Evolutionary conservation across 805 yeast genomes (phyloP), one percentile per base, ranked within the genome.

Genomic region (Cyberlindnera mrakii): DNA sequence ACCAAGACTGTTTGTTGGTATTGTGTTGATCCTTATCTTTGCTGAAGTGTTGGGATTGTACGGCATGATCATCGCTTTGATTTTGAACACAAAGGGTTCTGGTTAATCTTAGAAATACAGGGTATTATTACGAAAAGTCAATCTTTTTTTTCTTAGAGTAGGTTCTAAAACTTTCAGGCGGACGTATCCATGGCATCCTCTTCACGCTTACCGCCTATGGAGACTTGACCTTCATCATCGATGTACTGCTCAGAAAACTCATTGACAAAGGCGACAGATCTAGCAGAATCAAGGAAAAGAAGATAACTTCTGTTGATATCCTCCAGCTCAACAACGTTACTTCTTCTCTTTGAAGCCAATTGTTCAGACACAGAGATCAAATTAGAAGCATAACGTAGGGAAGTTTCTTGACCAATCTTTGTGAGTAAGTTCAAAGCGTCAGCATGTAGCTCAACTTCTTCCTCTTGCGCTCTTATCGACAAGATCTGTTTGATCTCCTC

Each of bases 31-130:
- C 57, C 77, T 87, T 57, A 87, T 87, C 77, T 87, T 87, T 58
- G 90, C 95, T 42, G 96, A 87, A 69, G 96, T 87, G 40, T 74
- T 87, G 66, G 96, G 93, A 3, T 70, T 85, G 50, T 85, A 90
- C 62, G 98, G 98, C 42, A 87, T 90, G 93, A 90, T 90, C 63
- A 84, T 90, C 53, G 96, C 96, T 25, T 78, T 90, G 66, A 87
- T 90, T 47, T 76, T 90, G 62, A 90, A 90, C 66, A 89, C 97
- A 37, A 85, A 85, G 69, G 93, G 93, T 54, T 77, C 85, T 49
- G 82, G 81, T 60, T 74, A 58, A 56, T 16, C n/a, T 23, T 14
- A 13, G 10, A 23, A 20, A 30, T n/a, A 30, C 19, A 19, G 19
- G 35, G 30, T 16, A 17, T 18, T 16, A 17, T 18, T 14, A 39